Evolutionary conservation across 2,329 filamentous ascomycete species (phyloP).

Genomic region (Claviceps lovelessii): DNA sequence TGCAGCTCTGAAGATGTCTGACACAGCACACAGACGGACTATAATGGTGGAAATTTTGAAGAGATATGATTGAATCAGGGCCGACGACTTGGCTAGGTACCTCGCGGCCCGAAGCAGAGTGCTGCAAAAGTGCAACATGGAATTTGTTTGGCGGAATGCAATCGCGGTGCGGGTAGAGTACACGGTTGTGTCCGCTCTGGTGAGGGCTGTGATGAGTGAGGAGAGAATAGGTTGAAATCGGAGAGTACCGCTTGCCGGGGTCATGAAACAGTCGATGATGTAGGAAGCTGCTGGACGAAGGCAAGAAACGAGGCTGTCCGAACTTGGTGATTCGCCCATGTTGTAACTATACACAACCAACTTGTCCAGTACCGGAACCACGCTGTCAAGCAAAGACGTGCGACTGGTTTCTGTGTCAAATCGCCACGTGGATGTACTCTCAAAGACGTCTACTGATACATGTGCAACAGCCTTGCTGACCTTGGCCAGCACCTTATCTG

Average conservation of each 20-base stretch:
- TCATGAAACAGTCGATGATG: slow-evolving; percentile 62
- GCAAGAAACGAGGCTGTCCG: slow-evolving; percentile 38
- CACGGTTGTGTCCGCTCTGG: slow-evolving; percentile 45
- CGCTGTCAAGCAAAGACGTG: slow-evolving; percentile 50
- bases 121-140: slow-evolving; percentile 51
- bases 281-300: slow-evolving; percentile 62
- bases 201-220: slow-evolving; percentile 39
- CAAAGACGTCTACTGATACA: slow-evolving; percentile 67
- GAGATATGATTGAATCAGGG: slow-evolving; percentile 59
- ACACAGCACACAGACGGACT: slow-evolving; percentile 59
- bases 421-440: slow-evolving; percentile 75
- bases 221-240: slow-evolving; percentile 65
- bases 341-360: slow-evolving; percentile 61
- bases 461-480: slow-evolving; percentile 61
- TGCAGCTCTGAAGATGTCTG: slow-evolving; percentile 49
- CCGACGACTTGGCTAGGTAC: slow-evolving; percentile 46
- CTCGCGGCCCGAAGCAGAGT: slow-evolving; percentile 57
- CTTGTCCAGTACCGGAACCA: slow-evolving; percentile 56
- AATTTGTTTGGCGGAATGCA: slow-evolving; percentile 47
- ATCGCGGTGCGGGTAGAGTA: slow-evolving; percentile 40
- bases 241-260: slow-evolving; percentile 52
- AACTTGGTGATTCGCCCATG: slow-evolving; percentile 45
- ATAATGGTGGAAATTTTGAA: slow-evolving; percentile 70
- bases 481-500: slow-evolving; percentile 61
- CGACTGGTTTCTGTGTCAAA: slow-evolving; percentile 57